Percentiles rank a stretch among this genome's conserved stretches.
phyloP scores from a whole-genome alignment of 2,329 filamentous ascomycete species.

The Ophiocordyceps sinensis region DNA sequence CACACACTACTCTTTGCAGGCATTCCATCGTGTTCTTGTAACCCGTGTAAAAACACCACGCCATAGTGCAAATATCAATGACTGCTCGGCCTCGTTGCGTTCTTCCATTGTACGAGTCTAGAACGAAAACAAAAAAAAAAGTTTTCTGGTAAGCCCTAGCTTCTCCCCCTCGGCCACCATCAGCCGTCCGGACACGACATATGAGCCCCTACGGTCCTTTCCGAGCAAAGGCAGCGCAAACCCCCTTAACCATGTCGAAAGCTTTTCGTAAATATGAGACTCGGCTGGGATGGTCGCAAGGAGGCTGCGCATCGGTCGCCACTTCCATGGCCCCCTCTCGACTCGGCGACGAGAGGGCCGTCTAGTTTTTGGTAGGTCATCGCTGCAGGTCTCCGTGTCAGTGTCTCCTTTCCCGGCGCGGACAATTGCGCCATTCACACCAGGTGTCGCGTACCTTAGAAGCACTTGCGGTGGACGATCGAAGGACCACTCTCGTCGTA shows the following conservation, averaged over 20 bases:
- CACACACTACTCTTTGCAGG: no score
- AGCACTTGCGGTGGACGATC: conserved; percentile 99
- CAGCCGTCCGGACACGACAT: conserved; percentile 36
- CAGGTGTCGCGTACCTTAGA: conserved; percentile 56
- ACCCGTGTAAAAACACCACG: not conserved
- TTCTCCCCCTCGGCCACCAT: conserved; percentile 33
- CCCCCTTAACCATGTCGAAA: conserved; percentile 39
- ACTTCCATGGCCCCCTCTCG: conserved; percentile 29
- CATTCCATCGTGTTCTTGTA: no score
- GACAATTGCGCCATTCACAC: not conserved
- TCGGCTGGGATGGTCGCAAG: conserved; percentile 32
- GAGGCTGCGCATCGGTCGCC: conserved; percentile 27
- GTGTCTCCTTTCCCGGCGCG: not conserved
- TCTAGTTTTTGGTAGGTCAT: conserved; percentile 15
- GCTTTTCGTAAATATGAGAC: conserved; percentile 44
- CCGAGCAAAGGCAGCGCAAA: conserved; percentile 32
- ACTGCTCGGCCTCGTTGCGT: not conserved
- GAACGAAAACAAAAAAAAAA: conserved; percentile 25
- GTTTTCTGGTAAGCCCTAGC: conserved; percentile 43
- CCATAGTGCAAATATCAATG: not conserved
- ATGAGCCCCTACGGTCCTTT: conserved; percentile 31
- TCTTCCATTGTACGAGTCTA: conserved; percentile 18
- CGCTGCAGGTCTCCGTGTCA: conserved; percentile 14
- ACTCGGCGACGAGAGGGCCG: conserved; percentile 18
- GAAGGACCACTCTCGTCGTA: conserved; percentile 99